Percentiles rank a stretch among this genome's conserved stretches.
Conservation (phyloP, 805 yeast species). For the Saccharomycopsis malanga region DNA sequence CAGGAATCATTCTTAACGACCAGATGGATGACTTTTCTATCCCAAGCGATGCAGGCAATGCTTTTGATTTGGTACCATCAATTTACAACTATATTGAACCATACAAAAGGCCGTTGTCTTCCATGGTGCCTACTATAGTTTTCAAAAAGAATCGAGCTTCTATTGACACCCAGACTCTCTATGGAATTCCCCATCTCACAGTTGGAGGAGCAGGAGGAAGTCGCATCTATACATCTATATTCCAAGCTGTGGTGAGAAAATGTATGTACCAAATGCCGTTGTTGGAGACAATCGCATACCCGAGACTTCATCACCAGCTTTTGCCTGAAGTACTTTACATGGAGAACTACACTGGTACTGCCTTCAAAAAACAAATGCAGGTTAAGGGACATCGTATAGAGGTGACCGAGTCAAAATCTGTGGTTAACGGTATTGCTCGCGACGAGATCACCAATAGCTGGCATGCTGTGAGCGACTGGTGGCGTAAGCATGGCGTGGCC, state of each 20-base stretch:
- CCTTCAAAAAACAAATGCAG: slow-evolving; percentile 32
- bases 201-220: slow-evolving; percentile 96
- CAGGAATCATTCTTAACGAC: slow-evolving; percentile 80
- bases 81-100: slow-evolving; percentile 72
- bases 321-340: slow-evolving; percentile 61
- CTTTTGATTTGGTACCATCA: slow-evolving; percentile 78
- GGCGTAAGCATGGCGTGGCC: slow-evolving; percentile 80
- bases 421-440: slow-evolving; percentile 49
- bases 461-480: slow-evolving; percentile 80
- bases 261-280: slow-evolving; percentile 53
- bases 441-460: slow-evolving; percentile 34
- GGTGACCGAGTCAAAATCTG: slow-evolving; percentile 41
- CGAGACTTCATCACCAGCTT: slow-evolving; percentile 85
- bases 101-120: slow-evolving; percentile 74
- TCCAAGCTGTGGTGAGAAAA: slow-evolving; percentile 69
- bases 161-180: background rate
- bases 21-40: slow-evolving; percentile 94
- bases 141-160: slow-evolving; percentile 26
- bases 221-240: slow-evolving; percentile 71
- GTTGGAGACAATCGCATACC: slow-evolving; percentile 65
- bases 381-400: slow-evolving; percentile 44
- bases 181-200: slow-evolving; percentile 50
- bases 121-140: slow-evolving; percentile 71
- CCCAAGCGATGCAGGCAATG: slow-evolving; percentile 54
- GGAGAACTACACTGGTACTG: slow-evolving; percentile 47